Conservation (phyloP, 768 basidiomycete species). For the Melanogaster broomeanus region DNA sequence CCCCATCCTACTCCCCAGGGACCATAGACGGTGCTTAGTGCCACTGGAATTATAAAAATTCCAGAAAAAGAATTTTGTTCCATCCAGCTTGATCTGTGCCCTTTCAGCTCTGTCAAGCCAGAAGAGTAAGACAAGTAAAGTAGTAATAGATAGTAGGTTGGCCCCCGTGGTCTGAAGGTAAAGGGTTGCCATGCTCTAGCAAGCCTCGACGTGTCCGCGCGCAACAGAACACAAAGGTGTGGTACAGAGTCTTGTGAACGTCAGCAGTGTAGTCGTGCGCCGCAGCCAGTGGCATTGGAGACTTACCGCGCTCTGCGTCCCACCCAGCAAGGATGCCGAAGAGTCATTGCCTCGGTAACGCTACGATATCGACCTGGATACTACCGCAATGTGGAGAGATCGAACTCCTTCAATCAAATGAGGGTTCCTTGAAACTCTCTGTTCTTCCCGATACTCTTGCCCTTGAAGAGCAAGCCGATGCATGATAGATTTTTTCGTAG, state of each 20-base stretch:
- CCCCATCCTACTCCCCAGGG: conserved; percentile 39
- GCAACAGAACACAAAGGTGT: conserved; percentile 27
- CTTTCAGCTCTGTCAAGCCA: conserved; percentile 53
- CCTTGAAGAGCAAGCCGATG: conserved; percentile 20
- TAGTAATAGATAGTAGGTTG: conserved; percentile 9
- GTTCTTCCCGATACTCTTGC: conserved; percentile 40
- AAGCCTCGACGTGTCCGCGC: conserved; percentile 26
- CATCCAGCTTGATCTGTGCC: conserved; percentile 51
- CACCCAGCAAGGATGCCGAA: conserved; percentile 21
- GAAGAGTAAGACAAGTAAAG: conserved; percentile 46
- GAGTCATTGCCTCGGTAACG: conserved; percentile 23
- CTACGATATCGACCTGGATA: conserved; percentile 16
- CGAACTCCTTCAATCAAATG: conserved; percentile 19
- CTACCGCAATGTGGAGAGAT: conserved; percentile 13
- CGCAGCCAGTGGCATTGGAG: too few species aligned
- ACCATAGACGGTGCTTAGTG: background rate
- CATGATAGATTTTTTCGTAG: background rate
- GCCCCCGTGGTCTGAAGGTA: conserved; percentile 1
- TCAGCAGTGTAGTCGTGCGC: background rate
- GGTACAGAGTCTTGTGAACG: conserved; percentile 20
- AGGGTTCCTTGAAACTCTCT: conserved; percentile 41
- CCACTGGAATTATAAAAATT: background rate
- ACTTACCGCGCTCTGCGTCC: conserved; percentile 28
- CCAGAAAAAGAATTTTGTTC: conserved; percentile 39
- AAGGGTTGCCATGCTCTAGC: conserved; percentile 8